phyloP scores from a whole-genome alignment of 2,329 filamentous ascomycete species.

The Penicillium sp. region DNA sequence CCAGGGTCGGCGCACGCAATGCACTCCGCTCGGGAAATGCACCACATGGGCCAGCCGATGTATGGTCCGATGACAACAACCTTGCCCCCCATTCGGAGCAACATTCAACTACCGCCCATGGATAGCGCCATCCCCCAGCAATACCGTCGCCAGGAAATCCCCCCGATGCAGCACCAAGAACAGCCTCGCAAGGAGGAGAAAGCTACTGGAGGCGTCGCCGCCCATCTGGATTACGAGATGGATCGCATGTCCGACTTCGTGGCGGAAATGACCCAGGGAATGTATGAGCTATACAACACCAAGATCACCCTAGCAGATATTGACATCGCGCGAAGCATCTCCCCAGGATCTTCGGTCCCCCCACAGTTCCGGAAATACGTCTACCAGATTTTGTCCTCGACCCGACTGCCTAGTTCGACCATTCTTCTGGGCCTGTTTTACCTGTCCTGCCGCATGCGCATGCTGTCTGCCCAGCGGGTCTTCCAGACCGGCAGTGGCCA shows the following conservation, averaged over 20 bases:
- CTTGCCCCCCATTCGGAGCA: slow-evolving; percentile 43
- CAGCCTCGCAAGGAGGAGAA: slow-evolving; percentile 59
- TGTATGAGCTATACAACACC: slow-evolving; percentile 61
- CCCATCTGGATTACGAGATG: slow-evolving; percentile 94
- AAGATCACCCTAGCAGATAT: slow-evolving; percentile 59
- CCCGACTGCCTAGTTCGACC: slow-evolving; percentile 83
- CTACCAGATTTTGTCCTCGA: slow-evolving; percentile 84
- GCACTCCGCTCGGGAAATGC: slow-evolving; percentile 36
- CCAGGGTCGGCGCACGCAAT: slow-evolving; percentile 29
- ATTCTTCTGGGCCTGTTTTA: slow-evolving; percentile 90
- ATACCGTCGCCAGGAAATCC: slow-evolving; percentile 41
- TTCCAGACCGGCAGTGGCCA: slow-evolving; percentile 63
- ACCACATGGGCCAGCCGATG: slow-evolving; percentile 32
- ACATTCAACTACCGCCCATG: slow-evolving; percentile 41
- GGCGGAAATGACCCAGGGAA: slow-evolving; percentile 77
- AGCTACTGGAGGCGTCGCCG: slow-evolving; percentile 80
- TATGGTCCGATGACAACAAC: slow-evolving; percentile 35
- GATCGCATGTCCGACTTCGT: slow-evolving; percentile 95
- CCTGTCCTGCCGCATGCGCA: slow-evolving; percentile 76
- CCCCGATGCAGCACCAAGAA: slow-evolving; percentile 33
- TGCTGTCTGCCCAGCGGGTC: slow-evolving; percentile 58
- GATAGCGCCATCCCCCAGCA: slow-evolving; percentile 42
- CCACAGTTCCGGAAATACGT: slow-evolving; percentile 88
- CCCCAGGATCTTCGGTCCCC: slow-evolving; percentile 61
- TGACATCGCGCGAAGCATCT: slow-evolving; percentile 63